Base-by-base conservation (phyloP, 495 filamentous ascomycete genomes). In the Penicillium macrosclerotiorum region DNA sequence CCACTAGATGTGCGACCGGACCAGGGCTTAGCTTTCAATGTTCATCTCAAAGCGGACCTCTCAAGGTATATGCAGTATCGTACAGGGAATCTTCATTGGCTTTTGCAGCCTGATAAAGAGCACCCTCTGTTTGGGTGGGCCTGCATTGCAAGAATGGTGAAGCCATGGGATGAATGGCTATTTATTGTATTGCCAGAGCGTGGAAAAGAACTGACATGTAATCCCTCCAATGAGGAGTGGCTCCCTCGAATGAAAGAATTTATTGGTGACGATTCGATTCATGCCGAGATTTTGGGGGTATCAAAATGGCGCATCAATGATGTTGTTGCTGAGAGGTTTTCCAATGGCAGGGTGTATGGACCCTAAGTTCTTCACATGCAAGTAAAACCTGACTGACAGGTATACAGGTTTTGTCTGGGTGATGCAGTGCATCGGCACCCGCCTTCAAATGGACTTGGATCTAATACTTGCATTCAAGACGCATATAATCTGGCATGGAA, bases 401-500 rank as follows among this genome's bases (percentile, higher is more conserved):
- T 52, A 64, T 2, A 60, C 63, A 26, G 71, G 39, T 79, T 76
- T 52, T 75, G 74, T 40, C 58, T 80, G 9, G 75, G 76, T 13
- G 77, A 78, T 53, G 74, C 74, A 0, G 69, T 73, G 4, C 76
- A 79, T 45, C 67, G 74, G 1, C 77, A 81, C 44, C 74, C 76
- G 1, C 75, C 75, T 6, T 55, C 68, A 1, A 74, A 76, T 45
- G 75, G 73, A 0, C 68, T 78, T 2, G 77, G 77, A 8, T 68
- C 64, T 13, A 81, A 81, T 38, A 78, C 74, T 12, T 78, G 75
- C 47, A 67, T 79, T 5, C 74, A 78, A 62, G 77, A 81, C 49
- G 70, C 75, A 0, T 77, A 68, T 47, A 80, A 81, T 38, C 52
- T 81, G 8, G 76, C 77, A 8, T 81, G 77, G 77, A 81, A 81